Percentiles rank a stretch among this genome's conserved stretches.
Evolutionary conservation across 1,284 basidiomycete genomes (phyloP).

Genomic region (Ustilago esculenta): DNA sequence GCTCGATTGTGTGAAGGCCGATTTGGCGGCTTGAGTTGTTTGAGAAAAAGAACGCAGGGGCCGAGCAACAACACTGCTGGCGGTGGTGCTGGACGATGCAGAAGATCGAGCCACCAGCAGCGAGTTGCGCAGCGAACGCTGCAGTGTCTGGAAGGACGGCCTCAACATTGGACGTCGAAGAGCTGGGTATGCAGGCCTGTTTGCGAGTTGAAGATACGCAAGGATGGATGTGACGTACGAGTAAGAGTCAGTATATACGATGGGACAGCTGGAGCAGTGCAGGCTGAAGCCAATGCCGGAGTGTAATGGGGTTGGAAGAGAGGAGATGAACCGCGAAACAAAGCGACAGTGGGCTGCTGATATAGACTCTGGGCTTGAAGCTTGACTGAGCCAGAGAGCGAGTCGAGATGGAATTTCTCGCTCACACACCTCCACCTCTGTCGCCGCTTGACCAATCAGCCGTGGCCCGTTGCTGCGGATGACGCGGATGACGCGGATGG

Average conservation of each 20-base stretch:
- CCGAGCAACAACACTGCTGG: constrained; percentile 27
- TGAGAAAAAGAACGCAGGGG: constrained; percentile 26
- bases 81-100: constrained; percentile 14
- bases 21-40: constrained; percentile 8
- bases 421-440: background rate
- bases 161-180: constrained; percentile 24
- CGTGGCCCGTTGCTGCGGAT: background rate
- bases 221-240: too few relatives aligned
- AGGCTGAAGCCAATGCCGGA: too few relatives aligned
- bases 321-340: constrained; percentile 1
- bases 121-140: constrained; percentile 42
- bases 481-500: background rate
- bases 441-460: background rate
- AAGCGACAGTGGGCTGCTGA: background rate
- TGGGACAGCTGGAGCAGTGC: too few relatives aligned
- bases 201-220: constrained; percentile 2
- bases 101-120: constrained; percentile 46
- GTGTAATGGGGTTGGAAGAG: background rate
- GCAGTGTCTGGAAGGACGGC: constrained; percentile 45
- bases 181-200: background rate
- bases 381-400: background rate
- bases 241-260: too few relatives aligned
- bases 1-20: constrained; percentile 7
- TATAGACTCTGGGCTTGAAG: background rate
- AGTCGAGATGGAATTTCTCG: too few relatives aligned